These are phyloP conservation scores for Pichia sp. DNA, from an alignment of 1,139 yeast species.

Conservation along the genomic window DNA sequence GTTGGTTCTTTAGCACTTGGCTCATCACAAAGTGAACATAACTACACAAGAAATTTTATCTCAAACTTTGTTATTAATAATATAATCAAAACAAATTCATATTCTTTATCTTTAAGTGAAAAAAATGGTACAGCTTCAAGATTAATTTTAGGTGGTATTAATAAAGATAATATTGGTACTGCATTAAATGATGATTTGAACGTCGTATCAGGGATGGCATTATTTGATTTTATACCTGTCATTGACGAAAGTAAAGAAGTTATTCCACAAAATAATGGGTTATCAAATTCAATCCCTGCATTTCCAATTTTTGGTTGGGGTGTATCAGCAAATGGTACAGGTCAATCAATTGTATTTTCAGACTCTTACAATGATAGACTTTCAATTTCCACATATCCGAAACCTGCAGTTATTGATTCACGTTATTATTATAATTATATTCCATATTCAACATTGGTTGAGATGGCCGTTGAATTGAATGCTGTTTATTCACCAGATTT, in stretches of 20 bases:
- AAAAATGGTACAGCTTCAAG: constrained; percentile 23
- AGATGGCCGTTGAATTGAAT: constrained; percentile 66
- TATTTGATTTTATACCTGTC: constrained; percentile 44
- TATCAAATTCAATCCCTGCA: constrained; percentile 43
- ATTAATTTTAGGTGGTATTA: constrained; percentile 56
- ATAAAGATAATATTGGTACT: constrained; percentile 33
- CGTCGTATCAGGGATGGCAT: constrained; percentile 29
- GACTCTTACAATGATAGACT: constrained; percentile 25
- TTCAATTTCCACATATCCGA: constrained; percentile 23
- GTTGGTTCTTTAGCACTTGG: constrained; percentile 59
- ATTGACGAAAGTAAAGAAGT: constrained; percentile 24
- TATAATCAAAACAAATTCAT: constrained; percentile 42
- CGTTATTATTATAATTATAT: constrained; percentile 47
- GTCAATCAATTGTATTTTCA: constrained; percentile 35
- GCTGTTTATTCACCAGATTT: constrained; percentile 53
- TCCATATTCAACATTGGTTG: constrained; percentile 55
- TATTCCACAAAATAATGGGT: constrained; percentile 18
- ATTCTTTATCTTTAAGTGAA: constrained; percentile 47
- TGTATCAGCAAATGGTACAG: constrained; percentile 41
- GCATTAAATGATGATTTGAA: constrained; percentile 20
- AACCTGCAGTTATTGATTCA: constrained; percentile 61
- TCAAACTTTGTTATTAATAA: constrained; percentile 39
- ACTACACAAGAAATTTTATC: constrained; percentile 11
- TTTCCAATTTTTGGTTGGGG: constrained; percentile 49
- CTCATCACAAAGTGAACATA: constrained; percentile 22